A percentile compares a stretch with the other conserved stretches of the same genome.
phyloP scores from a whole-genome alignment of 352 stramenopile species.

The Phytopythium cucurbitacearum region DNA sequence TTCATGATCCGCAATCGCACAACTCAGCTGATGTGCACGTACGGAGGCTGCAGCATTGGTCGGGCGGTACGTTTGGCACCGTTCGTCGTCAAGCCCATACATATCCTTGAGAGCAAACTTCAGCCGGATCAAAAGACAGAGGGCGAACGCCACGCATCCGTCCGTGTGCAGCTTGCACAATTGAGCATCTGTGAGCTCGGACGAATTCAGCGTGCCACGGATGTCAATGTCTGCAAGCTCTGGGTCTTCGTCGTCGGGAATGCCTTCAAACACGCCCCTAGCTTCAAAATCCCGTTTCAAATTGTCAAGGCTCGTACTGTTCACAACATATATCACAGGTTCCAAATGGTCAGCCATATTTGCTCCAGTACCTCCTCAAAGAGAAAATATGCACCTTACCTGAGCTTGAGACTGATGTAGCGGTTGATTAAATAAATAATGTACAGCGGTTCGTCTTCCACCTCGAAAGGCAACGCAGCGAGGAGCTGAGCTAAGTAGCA shows the following conservation, averaged over 20 bases:
- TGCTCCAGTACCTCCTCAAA: background rate
- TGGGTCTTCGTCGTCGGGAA: conserved; percentile 43
- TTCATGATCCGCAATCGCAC: no score
- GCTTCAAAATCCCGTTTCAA: conserved; percentile 45
- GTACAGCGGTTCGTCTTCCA: conserved; percentile 81
- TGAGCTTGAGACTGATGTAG: conserved; percentile 70
- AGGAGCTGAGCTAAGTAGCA: conserved; percentile 71
- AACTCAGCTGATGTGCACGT: no score
- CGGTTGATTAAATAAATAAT: conserved; percentile 88
- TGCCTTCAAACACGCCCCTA: conserved; percentile 24
- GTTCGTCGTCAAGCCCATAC: conserved; percentile 71
- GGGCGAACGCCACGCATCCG: conserved; percentile 38
- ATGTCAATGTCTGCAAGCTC: conserved; percentile 43
- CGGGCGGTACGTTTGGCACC: conserved; percentile 80
- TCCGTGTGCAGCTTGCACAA: conserved; percentile 12
- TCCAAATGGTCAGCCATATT: background rate
- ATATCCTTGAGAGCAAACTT: conserved; percentile 74
- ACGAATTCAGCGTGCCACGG: conserved; percentile 17
- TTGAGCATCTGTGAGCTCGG: conserved; percentile 5
- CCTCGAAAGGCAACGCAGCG: conserved; percentile 64
- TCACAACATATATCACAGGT: background rate
- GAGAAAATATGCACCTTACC: conserved; percentile 30
- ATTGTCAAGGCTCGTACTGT: conserved; percentile 50
- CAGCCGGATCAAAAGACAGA: conserved; percentile 62
- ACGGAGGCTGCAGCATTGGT: conserved; percentile 13